These are phyloP conservation scores for Cryptococcus floricola DNA, from an alignment of 1,284 basidiomycete species.

Conservation along the genomic window DNA sequence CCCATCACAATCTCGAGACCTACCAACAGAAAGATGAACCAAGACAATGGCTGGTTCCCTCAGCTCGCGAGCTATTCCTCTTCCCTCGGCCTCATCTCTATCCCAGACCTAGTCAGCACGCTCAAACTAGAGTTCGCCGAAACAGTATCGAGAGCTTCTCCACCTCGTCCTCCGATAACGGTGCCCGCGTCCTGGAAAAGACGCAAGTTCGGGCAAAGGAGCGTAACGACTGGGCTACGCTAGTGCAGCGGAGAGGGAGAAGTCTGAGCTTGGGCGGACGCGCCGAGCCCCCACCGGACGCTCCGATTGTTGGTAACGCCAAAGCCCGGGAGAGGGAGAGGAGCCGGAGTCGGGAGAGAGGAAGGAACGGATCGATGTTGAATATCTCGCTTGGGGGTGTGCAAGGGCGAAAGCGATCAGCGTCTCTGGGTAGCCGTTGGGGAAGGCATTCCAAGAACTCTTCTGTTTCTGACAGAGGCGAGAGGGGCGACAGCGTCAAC, in stretches of 20 bases:
- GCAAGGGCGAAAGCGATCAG: slow-evolving; percentile 11
- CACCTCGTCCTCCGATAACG: slow-evolving; percentile 1
- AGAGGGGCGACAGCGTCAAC: not conserved
- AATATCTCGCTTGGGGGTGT: not conserved
- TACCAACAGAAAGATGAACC: slow-evolving; percentile 8
- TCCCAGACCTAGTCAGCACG: not conserved
- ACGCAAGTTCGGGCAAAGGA: slow-evolving; percentile 19
- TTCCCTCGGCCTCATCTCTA: slow-evolving; percentile 37
- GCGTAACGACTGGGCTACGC: slow-evolving; percentile 29
- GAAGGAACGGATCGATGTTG: slow-evolving; percentile 9
- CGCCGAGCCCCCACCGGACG: slow-evolving; percentile 14
- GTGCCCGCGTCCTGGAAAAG: slow-evolving; percentile 17
- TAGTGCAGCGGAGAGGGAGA: slow-evolving; percentile 20
- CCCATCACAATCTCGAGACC: slow-evolving; percentile 1
- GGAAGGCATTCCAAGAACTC: not conserved
- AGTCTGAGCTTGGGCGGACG: slow-evolving; percentile 22
- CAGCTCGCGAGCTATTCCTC: slow-evolving; percentile 39
- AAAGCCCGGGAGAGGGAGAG: slow-evolving; percentile 19
- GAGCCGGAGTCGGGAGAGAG: slow-evolving; percentile 6
- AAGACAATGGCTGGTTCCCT: slow-evolving; percentile 25
- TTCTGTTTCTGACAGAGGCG: not conserved
- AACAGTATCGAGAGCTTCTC: not conserved
- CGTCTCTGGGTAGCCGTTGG: slow-evolving; percentile 9
- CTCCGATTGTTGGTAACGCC: slow-evolving; percentile 25
- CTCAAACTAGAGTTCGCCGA: not conserved